These are phyloP conservation scores for Hyaloscypha bicolor DNA, from an alignment of 495 filamentous ascomycete species.

Conservation along the genomic window DNA sequence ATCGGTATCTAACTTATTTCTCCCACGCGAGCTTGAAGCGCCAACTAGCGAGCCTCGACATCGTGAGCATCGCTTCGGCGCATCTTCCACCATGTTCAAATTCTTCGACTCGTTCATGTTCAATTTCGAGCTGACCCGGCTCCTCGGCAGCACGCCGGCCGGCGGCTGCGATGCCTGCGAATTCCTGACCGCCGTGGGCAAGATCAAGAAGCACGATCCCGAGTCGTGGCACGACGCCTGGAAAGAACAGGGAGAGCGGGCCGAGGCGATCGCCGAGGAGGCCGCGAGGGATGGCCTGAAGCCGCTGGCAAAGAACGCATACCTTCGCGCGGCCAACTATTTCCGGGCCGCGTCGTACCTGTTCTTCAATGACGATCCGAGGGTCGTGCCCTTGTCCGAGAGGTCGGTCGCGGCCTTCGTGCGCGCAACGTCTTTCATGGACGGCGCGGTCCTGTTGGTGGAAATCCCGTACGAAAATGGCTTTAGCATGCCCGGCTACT, in stretches of 20 bases:
- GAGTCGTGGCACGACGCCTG: conserved; percentile 45
- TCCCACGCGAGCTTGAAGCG: background rate
- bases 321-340: conserved; percentile 47
- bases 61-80: background rate
- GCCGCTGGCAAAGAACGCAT: conserved; percentile 35
- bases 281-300: conserved; percentile 30
- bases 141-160: conserved; percentile 41
- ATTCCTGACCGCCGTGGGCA: conserved; percentile 38
- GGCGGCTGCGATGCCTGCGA: conserved; percentile 47
- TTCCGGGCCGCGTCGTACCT: conserved; percentile 42
- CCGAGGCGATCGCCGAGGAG: conserved; percentile 40
- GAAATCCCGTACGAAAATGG: conserved; percentile 45
- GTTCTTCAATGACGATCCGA: conserved; percentile 20
- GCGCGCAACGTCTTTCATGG: conserved; percentile 28
- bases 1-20: background rate
- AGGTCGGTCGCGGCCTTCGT: conserved; percentile 30
- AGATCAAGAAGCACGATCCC: conserved; percentile 43
- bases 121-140: conserved; percentile 49
- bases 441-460: conserved; percentile 22
- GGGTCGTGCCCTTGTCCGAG: conserved; percentile 27
- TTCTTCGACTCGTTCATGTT: conserved; percentile 43
- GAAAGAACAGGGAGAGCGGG: conserved; percentile 32
- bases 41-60: conserved; percentile 1
- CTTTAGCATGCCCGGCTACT: conserved; percentile 39
- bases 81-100: conserved; percentile 28